Evolutionary conservation across 2,329 filamentous ascomycete species (phyloP), one percentile per base, ranked within the genome.

Genomic region (Penicillium sp.): DNA sequence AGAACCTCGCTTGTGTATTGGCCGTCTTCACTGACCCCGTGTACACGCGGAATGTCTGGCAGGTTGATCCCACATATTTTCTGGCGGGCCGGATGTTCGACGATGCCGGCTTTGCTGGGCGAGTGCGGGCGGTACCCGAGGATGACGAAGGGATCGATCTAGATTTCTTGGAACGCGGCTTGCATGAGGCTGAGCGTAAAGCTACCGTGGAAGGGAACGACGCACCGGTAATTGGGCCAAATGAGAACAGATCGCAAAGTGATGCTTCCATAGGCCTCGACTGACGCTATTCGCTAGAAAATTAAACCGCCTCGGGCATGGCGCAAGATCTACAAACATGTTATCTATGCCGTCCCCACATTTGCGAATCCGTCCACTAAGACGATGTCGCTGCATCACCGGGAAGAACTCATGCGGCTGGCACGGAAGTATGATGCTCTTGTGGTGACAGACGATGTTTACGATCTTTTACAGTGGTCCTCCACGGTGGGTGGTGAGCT

Each of bases 401-500:
- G 95, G 3, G 77, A 87, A 61, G 79, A 79, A 11, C 81, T 98
- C 4, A 86, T 98, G 25, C 78, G 80, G n/a, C 75, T 97, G 7
- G 93, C 93, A 0, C 83, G 93, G 55, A 80, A 87, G 57, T 86
- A 89, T 71, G 88, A 98, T 72, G 91, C 91, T 7, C 82, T 98
- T n/a, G 76, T 97, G 54, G 82, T 97, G 27, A 85, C 85, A 49
- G 93, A 98, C 76, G 95, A 99, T 72, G 92, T 98, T 10, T 99
- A 99, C 71, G 93, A 98, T 72, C 89, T 93, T 63, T 81, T 98
- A 5, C 90, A 93, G 71, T 97, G 92, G 91, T 83, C 85, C 2
- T 67, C 78, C 0, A 69, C 76, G 45, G 37, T 65, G 0, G 55
- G 57, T n/a, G 50, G 37, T 13, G 45, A 55, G 47, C 25, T 59